Conservation (phyloP, 306 rosid genomes). For the Quercus aquifolioides region DNA sequence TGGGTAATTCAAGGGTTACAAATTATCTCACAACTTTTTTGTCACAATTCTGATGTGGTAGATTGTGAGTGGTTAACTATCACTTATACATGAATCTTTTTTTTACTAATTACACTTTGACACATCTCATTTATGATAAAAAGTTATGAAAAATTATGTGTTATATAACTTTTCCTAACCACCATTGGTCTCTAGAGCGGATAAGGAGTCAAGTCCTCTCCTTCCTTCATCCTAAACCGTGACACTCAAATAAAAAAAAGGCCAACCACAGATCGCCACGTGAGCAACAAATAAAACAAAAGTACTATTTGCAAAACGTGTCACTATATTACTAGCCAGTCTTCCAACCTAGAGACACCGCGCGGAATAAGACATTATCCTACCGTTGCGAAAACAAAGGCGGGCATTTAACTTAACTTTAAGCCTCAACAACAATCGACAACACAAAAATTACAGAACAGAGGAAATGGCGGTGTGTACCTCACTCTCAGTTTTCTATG, state of each 20-base stretch:
- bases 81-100: no score
- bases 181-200: no score
- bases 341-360: background rate
- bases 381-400: slow-evolving; percentile 12
- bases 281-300: background rate
- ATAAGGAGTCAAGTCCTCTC: no score
- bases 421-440: slow-evolving; percentile 11
- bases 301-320: background rate
- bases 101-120: fast-evolving
- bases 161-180: no score
- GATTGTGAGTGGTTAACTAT: no score
- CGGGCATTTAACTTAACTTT: slow-evolving; percentile 2
- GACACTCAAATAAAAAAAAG: background rate
- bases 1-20: no score
- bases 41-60: fast-evolving
- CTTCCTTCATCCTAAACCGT: no score
- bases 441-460: slow-evolving; percentile 10
- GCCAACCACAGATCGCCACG: background rate
- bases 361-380: background rate
- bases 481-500: slow-evolving; percentile 48
- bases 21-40: no score
- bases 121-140: fast-evolving
- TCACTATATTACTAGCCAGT: background rate
- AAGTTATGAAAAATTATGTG: fast-evolving
- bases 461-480: slow-evolving; percentile 44